Evolutionary conservation across 805 yeast species (phyloP).

Genomic region (Starmera pachycereana): DNA sequence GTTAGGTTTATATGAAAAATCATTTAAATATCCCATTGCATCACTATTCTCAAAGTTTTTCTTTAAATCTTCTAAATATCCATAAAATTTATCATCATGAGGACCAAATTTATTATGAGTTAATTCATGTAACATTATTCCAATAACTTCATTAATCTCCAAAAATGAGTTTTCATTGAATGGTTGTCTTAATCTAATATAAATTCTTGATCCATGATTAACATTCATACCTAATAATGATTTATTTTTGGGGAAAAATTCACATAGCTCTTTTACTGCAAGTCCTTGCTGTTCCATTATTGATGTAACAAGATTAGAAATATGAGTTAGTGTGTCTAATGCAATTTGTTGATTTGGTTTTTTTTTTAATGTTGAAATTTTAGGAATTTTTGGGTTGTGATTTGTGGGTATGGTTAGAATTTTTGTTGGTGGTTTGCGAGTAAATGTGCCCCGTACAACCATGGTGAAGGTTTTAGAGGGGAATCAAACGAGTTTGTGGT

Average conservation of each 20-base stretch:
- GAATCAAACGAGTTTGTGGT: no score
- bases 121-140: slow-evolving; percentile 82
- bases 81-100: slow-evolving; percentile 66
- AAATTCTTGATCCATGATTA: slow-evolving; percentile 63
- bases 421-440: slow-evolving; percentile 7
- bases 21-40: slow-evolving; percentile 19
- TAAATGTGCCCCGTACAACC: slow-evolving; percentile 14
- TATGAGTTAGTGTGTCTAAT: slow-evolving; percentile 48
- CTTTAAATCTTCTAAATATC: slow-evolving; percentile 47
- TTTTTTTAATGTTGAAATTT: slow-evolving; percentile 36
- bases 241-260: slow-evolving; percentile 67
- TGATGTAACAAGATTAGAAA: slow-evolving; percentile 68
- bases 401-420: slow-evolving; percentile 14
- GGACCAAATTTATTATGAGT: slow-evolving; percentile 75
- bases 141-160: slow-evolving; percentile 57
- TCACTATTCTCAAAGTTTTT: slow-evolving; percentile 27
- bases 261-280: slow-evolving; percentile 59
- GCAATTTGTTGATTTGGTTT: slow-evolving; percentile 42
- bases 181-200: slow-evolving; percentile 58
- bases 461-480: slow-evolving; percentile 1
- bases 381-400: slow-evolving; percentile 18
- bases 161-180: slow-evolving; percentile 41
- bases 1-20: neutral
- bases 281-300: slow-evolving; percentile 59
- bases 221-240: slow-evolving; percentile 73